Evolutionary conservation across 805 yeast species (phyloP).

Genomic region (Dipodascopsis tothii): DNA sequence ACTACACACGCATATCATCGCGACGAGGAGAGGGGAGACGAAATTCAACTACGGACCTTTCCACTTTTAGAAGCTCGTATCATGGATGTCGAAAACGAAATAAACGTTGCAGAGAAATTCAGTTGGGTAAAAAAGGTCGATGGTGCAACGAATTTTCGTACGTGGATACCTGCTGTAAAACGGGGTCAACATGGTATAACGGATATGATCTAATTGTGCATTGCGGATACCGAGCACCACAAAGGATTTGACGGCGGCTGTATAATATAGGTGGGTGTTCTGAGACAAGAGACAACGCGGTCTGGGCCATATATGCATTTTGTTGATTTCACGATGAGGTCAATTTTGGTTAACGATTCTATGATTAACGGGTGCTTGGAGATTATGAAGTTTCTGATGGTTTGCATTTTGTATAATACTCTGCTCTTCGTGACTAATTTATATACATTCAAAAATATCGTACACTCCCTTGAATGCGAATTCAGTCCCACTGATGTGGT

Average conservation of each 20-base stretch:
- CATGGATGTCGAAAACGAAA: conserved; percentile 21
- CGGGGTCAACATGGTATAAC: conserved; percentile 11
- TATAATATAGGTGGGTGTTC: neutral
- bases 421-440: no score
- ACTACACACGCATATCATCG: conserved; percentile 23
- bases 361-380: neutral
- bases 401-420: no score
- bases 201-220: neutral
- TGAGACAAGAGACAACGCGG: neutral
- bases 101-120: conserved; percentile 17
- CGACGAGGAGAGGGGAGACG: conserved; percentile 21
- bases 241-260: neutral
- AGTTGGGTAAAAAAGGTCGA: conserved; percentile 21
- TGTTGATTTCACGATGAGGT: no score
- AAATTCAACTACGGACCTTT: conserved; percentile 20
- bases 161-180: conserved; percentile 16
- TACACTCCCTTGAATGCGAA: no score
- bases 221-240: neutral
- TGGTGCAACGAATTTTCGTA: conserved; percentile 15
- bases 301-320: neutral
- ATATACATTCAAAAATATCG: no score
- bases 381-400: no score
- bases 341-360: no score
- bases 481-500: neutral
- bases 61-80: conserved; percentile 17